Evolutionary conservation across 2,329 filamentous ascomycete species (phyloP), one percentile per base, ranked within the genome.

Genomic region (Chaetomium sp.): DNA sequence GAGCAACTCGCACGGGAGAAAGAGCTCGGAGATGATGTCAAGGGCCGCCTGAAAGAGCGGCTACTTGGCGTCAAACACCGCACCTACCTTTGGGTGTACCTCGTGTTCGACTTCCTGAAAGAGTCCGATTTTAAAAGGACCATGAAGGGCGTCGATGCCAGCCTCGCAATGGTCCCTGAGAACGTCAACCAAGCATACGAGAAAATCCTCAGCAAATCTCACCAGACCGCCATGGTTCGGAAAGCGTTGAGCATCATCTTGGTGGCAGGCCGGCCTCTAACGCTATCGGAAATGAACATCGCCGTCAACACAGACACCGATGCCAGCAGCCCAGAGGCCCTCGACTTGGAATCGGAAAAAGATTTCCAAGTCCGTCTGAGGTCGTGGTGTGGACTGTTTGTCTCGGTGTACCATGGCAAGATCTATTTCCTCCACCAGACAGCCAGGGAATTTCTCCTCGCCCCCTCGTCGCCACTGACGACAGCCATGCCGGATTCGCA

Each of bases 81-180:
- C 4, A 74, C 70, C 0, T 74, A 72, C 49, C 67, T 74, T 3
- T 74, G 68, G 71, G 60, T 71, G 3, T 62, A 70, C 42, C 65
- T 74, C 53, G 63, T 72, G 1, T 69, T 72, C 10, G 60, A 71
- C 11, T 62, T 68, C 49, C 55, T 73, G 10, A 55, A 36, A 64
- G 58, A 4, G 41, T 57, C 7, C 27, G 27, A 32, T 45, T 11
- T 45, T 12, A 45, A 45, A 12, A 32, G 10, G 27, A 45, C 43
- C 6, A 12, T 5, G 14, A 32, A 33, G 27, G 43, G 43, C 3
- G 4, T 45, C 9, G 47, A 51, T 10, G 35, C 14, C 1, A 34
- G 34, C 46, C 47, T 56, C 19, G 27, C 11, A 33, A 47, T 54
- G 10, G 61, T 71, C 1, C 71, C 69, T 0, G 52, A 9, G 1